Evolutionary conservation across 495 filamentous ascomycete genomes (phyloP), one percentile per base, ranked within the genome.

Genomic region (Podospora tetraspora): DNA sequence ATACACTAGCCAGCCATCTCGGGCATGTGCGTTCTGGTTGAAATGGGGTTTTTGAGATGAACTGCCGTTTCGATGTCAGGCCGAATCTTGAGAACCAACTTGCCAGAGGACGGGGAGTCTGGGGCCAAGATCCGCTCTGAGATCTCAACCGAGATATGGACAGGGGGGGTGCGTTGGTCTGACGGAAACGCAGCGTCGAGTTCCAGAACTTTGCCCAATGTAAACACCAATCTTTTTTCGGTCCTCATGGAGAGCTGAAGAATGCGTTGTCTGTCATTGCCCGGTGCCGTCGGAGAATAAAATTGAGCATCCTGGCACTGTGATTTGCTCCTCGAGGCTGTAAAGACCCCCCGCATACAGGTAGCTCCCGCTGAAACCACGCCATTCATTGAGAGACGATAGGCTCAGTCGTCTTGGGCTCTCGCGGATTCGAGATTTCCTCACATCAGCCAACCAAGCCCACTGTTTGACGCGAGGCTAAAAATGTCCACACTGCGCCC

Each of bases 381-480:
- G n/a, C 27, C n/a, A 5, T 2, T 16, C 37, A 52, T n/a, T 52
- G 1, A n/a, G 43, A 63, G 67, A 57, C 70, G 67, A 69, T 66
- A 69, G 70, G 64, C 68, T 69, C 29, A 30, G 6, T 30, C 29
- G 29, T 30, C 32, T 34, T 12, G 32, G 32, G 34, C 12, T 37
- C 34, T 16, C 4, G 34, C 34, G 13, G 6, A n/a, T 52, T 52
- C 37, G 16, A 52, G 19, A 52, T 52, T 52, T 19, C 37, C 37
- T 52, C 37, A 52, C 37, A 52, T 52, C 63, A 37, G 52, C 63
- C 63, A 66, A 59, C 63, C 63, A 66, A 34, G 25, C 32, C 34
- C 34, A 19, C 1, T 8, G 29, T 32, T 25, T 7, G 30, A 65
- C 59, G 57, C 37, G 66, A 73, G 66, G 34, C 68, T 73, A 60